Percentiles rank a stretch among this genome's conserved stretches.
Conservation (phyloP, 805 yeast species). For the Sugiyamaella mastotermitis region DNA sequence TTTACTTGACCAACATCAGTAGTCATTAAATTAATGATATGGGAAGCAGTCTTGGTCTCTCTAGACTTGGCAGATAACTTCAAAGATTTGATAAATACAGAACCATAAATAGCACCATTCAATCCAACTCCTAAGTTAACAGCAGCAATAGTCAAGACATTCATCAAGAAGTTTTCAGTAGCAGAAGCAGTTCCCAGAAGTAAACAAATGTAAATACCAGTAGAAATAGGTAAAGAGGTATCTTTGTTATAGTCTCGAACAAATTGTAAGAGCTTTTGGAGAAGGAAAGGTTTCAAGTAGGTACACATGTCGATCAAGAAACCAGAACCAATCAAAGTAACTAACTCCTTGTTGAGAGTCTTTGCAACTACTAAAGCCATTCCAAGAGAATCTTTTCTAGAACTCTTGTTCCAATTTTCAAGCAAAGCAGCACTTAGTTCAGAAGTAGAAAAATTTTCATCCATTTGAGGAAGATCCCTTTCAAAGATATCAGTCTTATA, state of each 20-base stretch:
- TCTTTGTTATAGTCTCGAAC: constrained; percentile 33
- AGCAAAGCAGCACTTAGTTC: constrained; percentile 42
- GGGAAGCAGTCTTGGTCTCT: constrained; percentile 58
- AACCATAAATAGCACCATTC: constrained; percentile 36
- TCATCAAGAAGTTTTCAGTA: constrained; percentile 45
- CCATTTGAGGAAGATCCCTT: constrained; percentile 67
- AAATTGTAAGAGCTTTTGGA: constrained; percentile 52
- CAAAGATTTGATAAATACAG: constrained; percentile 56
- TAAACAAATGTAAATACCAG: constrained; percentile 54
- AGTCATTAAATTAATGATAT: constrained; percentile 61
- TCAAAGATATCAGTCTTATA: constrained; percentile 16
- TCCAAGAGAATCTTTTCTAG: constrained; percentile 18
- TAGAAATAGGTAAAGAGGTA: constrained; percentile 33
- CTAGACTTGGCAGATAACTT: constrained; percentile 56
- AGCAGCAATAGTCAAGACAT: constrained; percentile 53
- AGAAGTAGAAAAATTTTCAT: constrained; percentile 50
- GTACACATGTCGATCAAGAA: constrained; percentile 61
- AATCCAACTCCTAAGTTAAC: constrained; percentile 53
- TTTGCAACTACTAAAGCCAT: constrained; percentile 47
- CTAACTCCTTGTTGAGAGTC: constrained; percentile 60
- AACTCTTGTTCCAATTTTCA: constrained; percentile 52
- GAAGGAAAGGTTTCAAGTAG: constrained; percentile 70
- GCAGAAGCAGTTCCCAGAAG: constrained; percentile 52
- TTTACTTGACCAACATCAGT: constrained; percentile 62
- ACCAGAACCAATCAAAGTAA: constrained; percentile 59